Base-by-base conservation (phyloP, 805 yeast genomes). In the Saccharomycopsis babjevae region DNA sequence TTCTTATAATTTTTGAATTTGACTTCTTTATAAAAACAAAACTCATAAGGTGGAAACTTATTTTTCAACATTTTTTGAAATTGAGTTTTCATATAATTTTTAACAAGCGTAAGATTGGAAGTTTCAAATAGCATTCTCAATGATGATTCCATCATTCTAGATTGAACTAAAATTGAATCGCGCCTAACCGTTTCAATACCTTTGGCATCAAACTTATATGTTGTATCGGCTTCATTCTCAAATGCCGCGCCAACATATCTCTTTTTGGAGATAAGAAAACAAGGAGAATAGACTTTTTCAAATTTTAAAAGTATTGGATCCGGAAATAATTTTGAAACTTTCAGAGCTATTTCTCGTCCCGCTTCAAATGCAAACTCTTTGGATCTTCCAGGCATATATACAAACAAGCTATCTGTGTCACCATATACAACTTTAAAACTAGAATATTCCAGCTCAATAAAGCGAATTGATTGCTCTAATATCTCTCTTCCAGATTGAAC, bases 361-460 rank as follows among this genome's bases (percentile, higher is more conserved):
- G 86, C 75, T 13, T 68, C 71, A 69, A 93, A 91, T 0, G 98
- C 97, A 34, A 91, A 93, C 1, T 74, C 80, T 64, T 79, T 82
- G 0, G 89, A 77, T 67, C 83, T 83, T 0, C 97, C 97, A 0
- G 97, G 97, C 4, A 94, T 77, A 68, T 89, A 87, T 1, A 94
- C 92, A 77, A 94, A 94, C 60, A 94, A 72, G 50, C 97, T 89
- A 72, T 94, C 99, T 0, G 99, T 94, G 70, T 94, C 99, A 4
- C 99, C 98, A 70, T 94, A 94, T 0, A 93, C 97, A 0, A 94
- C 97, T 67, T 88, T 84, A 0, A 97, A 97, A 1, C 91, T 91
- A 89, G 91, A 89, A 28, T 76, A 69, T 1, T 74, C 70, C 0
- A 64, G 62, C 62, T 91, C 96, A 58, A 94, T 92, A 57, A 79